Percentiles rank a stretch among this genome's conserved stretches.
Evolutionary conservation across 257 asterid species (phyloP).

Genomic region (Primulina tabacum): DNA sequence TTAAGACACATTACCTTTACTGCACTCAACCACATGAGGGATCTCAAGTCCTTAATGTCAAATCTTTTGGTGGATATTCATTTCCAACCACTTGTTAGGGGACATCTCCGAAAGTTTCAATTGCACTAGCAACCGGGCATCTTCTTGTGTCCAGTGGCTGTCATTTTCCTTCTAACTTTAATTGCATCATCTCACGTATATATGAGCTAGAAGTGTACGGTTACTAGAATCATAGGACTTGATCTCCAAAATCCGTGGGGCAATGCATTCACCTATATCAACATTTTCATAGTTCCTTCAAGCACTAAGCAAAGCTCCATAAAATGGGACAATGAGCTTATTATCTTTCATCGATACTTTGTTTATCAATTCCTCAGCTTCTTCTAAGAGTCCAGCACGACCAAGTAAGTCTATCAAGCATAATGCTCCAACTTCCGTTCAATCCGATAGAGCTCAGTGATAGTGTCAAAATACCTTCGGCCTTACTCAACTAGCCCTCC

Average conservation of each 20-base stretch:
- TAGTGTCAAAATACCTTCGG: slow-evolving; percentile 32
- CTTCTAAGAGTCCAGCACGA: slow-evolving; percentile 47
- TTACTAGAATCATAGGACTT: slow-evolving; percentile 37
- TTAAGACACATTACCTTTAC: neutral
- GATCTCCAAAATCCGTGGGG: slow-evolving; percentile 31
- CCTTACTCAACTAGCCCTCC: slow-evolving; percentile 53
- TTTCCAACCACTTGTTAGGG: neutral
- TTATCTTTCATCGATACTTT: slow-evolving; percentile 30
- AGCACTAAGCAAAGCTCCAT: slow-evolving; percentile 49
- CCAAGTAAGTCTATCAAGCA: slow-evolving; percentile 46
- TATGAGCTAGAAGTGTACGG: slow-evolving; percentile 40
- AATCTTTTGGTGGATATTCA: neutral
- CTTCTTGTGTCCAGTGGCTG: slow-evolving; percentile 30
- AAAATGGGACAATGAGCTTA: slow-evolving; percentile 29
- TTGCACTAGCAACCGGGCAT: slow-evolving; percentile 44
- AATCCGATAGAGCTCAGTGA: slow-evolving; percentile 30
- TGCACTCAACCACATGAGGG: neutral
- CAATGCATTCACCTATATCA: slow-evolving; percentile 41
- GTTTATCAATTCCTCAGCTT: slow-evolving; percentile 37
- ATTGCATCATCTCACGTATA: slow-evolving; percentile 28
- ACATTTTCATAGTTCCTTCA: slow-evolving; percentile 43
- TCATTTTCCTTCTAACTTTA: slow-evolving; percentile 36
- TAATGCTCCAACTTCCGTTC: slow-evolving; percentile 47
- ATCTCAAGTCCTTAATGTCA: neutral
- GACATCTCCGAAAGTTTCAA: slow-evolving; percentile 26